Conservation (phyloP, 2,329 filamentous ascomycete genomes). For the Fusarium sulawesiense region DNA sequence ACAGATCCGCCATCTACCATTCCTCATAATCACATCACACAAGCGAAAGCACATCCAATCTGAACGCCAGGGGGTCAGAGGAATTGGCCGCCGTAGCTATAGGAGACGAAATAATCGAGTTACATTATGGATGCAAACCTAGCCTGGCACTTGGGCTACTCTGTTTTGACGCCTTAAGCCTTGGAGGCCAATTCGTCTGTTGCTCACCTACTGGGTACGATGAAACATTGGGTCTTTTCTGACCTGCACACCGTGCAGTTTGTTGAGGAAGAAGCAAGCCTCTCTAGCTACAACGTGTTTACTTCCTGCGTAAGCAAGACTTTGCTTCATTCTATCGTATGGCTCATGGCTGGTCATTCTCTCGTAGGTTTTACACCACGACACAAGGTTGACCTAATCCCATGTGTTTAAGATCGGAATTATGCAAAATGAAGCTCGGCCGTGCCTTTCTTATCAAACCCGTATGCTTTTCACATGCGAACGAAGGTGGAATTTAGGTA, state of each 20-base stretch:
- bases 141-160: not conserved
- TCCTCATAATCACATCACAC: not conserved
- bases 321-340: not conserved
- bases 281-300: not conserved
- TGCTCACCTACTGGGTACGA: not conserved
- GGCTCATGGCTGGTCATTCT: not conserved
- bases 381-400: not conserved
- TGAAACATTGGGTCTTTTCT: not conserved
- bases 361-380: not conserved
- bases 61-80: not conserved
- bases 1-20: not conserved
- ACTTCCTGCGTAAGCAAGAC: not conserved
- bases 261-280: not conserved
- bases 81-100: not conserved
- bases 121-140: not conserved
- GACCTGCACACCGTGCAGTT: not conserved
- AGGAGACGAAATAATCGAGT: not conserved
- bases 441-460: not conserved
- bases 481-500: not conserved
- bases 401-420: not conserved
- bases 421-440: not conserved
- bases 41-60: not conserved
- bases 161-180: not conserved
- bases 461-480: not conserved
- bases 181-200: not conserved